Base-by-base conservation (phyloP, 768 basidiomycete genomes). In the Leucocoprinus sp. region DNA sequence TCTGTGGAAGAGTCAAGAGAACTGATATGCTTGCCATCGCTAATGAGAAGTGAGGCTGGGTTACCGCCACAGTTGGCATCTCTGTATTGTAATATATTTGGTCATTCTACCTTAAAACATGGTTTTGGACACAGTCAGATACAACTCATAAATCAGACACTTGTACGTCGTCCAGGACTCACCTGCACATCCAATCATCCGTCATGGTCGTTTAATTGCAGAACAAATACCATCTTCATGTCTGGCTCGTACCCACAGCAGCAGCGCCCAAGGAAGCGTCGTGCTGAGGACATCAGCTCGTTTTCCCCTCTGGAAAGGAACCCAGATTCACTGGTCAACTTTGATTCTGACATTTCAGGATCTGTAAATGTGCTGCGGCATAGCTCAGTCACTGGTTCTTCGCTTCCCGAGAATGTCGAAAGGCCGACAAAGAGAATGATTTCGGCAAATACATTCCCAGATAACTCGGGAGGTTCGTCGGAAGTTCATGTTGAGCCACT, bases 1-100 rank as follows among this genome's bases (percentile, higher is more conserved):
- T 72, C 46, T 64, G 64, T 28, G 80, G 76, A 1, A 79, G 56
- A 18, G 68, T 64, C 28, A 80, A 56, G 5, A 79, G 56, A 1
- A 58, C 55, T 52, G 67, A 63, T 1, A 74, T 21, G 44, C 36
- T 40, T 28, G 44, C 36, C 46, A 42, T 42, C n/a, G 28, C 28
- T n/a, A n/a, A n/a, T n/a, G n/a, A n/a, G n/a, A n/a, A n/a, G n/a
- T n/a, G n/a, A n/a, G n/a, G n/a, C n/a, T n/a, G n/a, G n/a, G n/a
- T n/a, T n/a, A n/a, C n/a, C n/a, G n/a, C n/a, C n/a, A n/a, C n/a
- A n/a, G n/a, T n/a, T n/a, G n/a, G n/a, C n/a, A n/a, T n/a, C n/a
- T n/a, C n/a, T n/a, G n/a, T n/a, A n/a, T n/a, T n/a, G n/a, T n/a
- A n/a, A n/a, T n/a, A n/a, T n/a, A n/a, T n/a, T n/a, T n/a, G n/a